A percentile compares a stretch with the other conserved stretches of the same genome.
phyloP scores from a whole-genome alignment of 208 protist species.

The Acanthamoeba lenticulata region DNA sequence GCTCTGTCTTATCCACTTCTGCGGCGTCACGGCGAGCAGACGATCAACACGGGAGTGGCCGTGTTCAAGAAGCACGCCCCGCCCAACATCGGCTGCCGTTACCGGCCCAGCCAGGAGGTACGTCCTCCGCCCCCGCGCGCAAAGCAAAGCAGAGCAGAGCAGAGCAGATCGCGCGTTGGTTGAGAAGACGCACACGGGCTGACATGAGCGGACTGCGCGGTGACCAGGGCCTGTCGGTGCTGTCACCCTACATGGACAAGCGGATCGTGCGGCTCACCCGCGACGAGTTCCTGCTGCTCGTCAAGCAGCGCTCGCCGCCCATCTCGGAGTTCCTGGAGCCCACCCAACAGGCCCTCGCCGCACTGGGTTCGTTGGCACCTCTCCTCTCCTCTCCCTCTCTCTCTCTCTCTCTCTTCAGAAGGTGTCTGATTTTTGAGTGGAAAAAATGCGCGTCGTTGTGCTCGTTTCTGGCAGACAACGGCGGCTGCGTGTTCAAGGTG shows the following conservation, averaged over 20 bases:
- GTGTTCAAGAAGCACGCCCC: conserved; percentile 51
- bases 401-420: too few relatives aligned
- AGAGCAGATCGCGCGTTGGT: too few relatives aligned
- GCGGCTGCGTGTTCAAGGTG: conserved; percentile 21
- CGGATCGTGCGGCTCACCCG: not conserved
- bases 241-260: conserved; percentile 37
- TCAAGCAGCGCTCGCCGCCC: conserved; percentile 22
- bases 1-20: too few relatives aligned
- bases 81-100: conserved; percentile 32
- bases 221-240: not conserved
- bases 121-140: too few relatives aligned
- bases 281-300: conserved; percentile 42
- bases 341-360: not conserved
- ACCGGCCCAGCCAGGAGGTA: conserved; percentile 40
- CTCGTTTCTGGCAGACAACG: not conserved
- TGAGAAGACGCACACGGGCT: too few relatives aligned
- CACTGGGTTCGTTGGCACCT: not conserved
- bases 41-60: conserved; percentile 22
- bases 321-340: not conserved
- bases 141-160: too few relatives aligned
- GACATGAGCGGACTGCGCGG: too few relatives aligned
- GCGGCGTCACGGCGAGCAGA: not conserved
- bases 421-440: not conserved
- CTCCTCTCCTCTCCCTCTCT: too few relatives aligned
- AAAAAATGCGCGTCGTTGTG: too few relatives aligned